phyloP scores from a whole-genome alignment of 1,139 yeast species.

The Scheffersomyces stambukii region DNA sequence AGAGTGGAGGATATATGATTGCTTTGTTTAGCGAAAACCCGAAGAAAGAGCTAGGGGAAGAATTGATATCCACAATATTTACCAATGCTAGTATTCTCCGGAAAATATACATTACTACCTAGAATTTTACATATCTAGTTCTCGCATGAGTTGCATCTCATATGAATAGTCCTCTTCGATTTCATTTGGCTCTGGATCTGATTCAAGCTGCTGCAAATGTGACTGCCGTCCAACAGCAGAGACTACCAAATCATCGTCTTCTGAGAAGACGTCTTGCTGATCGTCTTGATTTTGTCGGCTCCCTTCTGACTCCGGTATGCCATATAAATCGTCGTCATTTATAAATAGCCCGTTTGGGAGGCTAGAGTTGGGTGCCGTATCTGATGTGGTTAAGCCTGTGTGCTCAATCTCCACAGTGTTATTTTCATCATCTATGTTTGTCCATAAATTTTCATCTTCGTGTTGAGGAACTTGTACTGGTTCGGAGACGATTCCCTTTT shows the following conservation, averaged over 20 bases:
- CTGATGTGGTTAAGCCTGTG: not conserved
- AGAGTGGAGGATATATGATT: slow-evolving; percentile 57
- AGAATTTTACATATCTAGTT: slow-evolving; percentile 9
- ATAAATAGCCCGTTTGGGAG: slow-evolving; percentile 17
- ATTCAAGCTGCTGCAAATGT: no score
- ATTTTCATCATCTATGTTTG: slow-evolving; percentile 4
- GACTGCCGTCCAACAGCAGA: no score
- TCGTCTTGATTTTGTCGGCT: slow-evolving; percentile 1
- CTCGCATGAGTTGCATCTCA: slow-evolving; percentile 38
- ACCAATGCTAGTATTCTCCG: slow-evolving; percentile 36
- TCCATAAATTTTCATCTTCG: not conserved
- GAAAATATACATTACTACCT: slow-evolving; percentile 30
- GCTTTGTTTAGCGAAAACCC: slow-evolving; percentile 40
- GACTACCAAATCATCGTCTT: no score
- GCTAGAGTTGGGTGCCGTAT: slow-evolving; percentile 14
- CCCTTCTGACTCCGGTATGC: no score
- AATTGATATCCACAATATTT: slow-evolving; percentile 45
- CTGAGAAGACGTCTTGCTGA: no score
- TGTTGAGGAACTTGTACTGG: no score
- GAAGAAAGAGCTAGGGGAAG: slow-evolving; percentile 29
- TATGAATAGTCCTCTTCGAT: slow-evolving; percentile 24
- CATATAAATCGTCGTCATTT: slow-evolving; percentile 17
- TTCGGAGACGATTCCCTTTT: slow-evolving; percentile 28
- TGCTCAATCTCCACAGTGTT: slow-evolving; percentile 12
- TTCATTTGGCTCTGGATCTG: slow-evolving; percentile 12